Conservation (phyloP, 169 alveolate genomes). For the Plasmodium inui region DNA sequence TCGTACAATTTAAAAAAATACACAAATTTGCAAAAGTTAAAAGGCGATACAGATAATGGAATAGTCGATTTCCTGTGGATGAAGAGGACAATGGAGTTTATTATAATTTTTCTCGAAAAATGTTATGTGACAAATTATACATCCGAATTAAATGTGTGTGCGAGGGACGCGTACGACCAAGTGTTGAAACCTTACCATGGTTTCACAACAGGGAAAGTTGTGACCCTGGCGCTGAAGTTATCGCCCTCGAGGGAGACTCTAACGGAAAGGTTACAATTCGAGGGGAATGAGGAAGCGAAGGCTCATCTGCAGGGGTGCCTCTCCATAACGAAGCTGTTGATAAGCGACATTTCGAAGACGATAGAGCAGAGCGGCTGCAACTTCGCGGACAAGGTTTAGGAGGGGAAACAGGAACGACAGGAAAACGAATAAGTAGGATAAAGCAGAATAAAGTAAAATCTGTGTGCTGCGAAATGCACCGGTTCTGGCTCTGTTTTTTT, state of each 20-base stretch:
- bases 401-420: neutral
- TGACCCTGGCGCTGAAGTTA: slow-evolving; percentile 33
- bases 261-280: slow-evolving; percentile 34
- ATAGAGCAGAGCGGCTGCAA: slow-evolving; percentile 41
- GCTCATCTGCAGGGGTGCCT: slow-evolving; percentile 21
- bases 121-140: slow-evolving; percentile 52
- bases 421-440: neutral
- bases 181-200: slow-evolving; percentile 71
- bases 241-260: slow-evolving; percentile 51
- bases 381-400: slow-evolving; percentile 48
- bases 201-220: slow-evolving; percentile 41
- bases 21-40: slow-evolving; percentile 47
- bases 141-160: slow-evolving; percentile 44
- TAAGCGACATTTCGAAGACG: slow-evolving; percentile 49
- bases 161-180: slow-evolving; percentile 66
- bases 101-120: slow-evolving; percentile 64
- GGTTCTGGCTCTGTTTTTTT: neutral
- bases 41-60: slow-evolving; percentile 58
- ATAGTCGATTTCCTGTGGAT: slow-evolving; percentile 66
- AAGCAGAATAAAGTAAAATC: neutral
- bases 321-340: slow-evolving; percentile 33
- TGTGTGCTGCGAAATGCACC: neutral
- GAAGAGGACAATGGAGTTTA: slow-evolving; percentile 72
- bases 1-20: slow-evolving; percentile 67
- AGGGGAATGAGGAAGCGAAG: slow-evolving; percentile 24